Evolutionary conservation across 2,329 filamentous ascomycete genomes (phyloP).

Genomic region (Ceratocystis cacaofunesta): DNA sequence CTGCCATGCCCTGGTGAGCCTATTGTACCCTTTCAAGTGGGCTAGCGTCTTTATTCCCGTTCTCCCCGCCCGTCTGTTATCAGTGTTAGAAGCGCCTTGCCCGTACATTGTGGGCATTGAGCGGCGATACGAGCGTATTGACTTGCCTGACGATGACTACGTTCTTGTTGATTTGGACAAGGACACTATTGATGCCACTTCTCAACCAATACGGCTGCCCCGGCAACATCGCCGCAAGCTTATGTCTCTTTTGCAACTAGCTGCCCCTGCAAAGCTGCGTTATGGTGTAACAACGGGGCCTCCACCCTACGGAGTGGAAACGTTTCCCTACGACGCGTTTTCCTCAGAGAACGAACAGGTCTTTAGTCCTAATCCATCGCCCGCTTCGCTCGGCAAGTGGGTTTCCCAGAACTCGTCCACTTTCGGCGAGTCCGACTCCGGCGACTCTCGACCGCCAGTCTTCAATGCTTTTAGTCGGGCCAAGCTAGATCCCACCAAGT

Average conservation of each 20-base stretch:
- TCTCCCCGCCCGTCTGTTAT: slow-evolving; percentile 71
- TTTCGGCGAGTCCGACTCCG: slow-evolving; percentile 55
- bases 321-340: slow-evolving; percentile 80
- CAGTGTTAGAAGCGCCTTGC: slow-evolving; percentile 84
- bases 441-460: slow-evolving; percentile 43
- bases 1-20: slow-evolving; percentile 67
- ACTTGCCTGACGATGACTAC: slow-evolving; percentile 87
- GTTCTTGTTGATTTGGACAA: slow-evolving; percentile 87
- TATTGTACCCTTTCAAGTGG: slow-evolving; percentile 87
- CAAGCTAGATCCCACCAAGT: slow-evolving; percentile 47
- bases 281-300: slow-evolving; percentile 80
- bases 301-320: slow-evolving; percentile 82
- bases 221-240: slow-evolving; percentile 84
- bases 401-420: slow-evolving; percentile 79
- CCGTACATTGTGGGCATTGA: slow-evolving; percentile 96
- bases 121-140: slow-evolving; percentile 70
- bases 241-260: slow-evolving; percentile 70
- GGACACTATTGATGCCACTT: slow-evolving; percentile 75
- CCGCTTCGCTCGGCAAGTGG: slow-evolving; percentile 67
- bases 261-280: slow-evolving; percentile 75
- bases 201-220: slow-evolving; percentile 62
- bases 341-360: slow-evolving; percentile 71
- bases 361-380: slow-evolving; percentile 56
- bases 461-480: slow-evolving; percentile 86
- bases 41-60: slow-evolving; percentile 87